A percentile compares a stretch with the other conserved stretches of the same genome.
These are phyloP conservation scores for Aureobasidium sp. DNA, from an alignment of 2,329 filamentous ascomycete species.

Conservation along the genomic window DNA sequence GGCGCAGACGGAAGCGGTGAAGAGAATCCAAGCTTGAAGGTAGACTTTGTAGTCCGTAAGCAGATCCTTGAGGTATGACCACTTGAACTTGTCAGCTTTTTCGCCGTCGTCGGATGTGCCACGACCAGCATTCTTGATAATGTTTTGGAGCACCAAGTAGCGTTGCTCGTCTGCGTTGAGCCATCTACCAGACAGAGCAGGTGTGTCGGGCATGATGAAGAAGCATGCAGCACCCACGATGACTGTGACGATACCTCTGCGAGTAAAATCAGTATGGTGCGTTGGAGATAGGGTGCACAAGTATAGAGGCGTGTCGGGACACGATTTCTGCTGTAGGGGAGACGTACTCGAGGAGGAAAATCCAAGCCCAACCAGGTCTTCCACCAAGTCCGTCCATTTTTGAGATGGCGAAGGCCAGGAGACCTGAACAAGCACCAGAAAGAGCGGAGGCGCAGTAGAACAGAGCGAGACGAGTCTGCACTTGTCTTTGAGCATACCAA, in stretches of 20 bases:
- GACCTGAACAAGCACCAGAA: slow-evolving; percentile 23
- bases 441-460: slow-evolving; percentile 22
- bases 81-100: slow-evolving; percentile 22
- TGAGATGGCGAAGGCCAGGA: slow-evolving; percentile 25
- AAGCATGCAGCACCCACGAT: slow-evolving; percentile 47
- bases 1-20: slow-evolving; percentile 23
- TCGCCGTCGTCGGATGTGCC: slow-evolving; percentile 15
- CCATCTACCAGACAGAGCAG: slow-evolving; percentile 24
- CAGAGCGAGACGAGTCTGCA: slow-evolving; percentile 22
- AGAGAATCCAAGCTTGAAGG: slow-evolving; percentile 22
- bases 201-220: slow-evolving; percentile 48
- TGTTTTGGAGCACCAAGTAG: slow-evolving; percentile 19
- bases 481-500: slow-evolving; percentile 21
- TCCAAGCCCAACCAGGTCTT: slow-evolving; percentile 35
- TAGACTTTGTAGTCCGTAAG: slow-evolving; percentile 24
- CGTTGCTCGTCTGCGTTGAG: slow-evolving; percentile 23
- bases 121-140: slow-evolving; percentile 20
- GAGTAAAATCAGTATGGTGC: not conserved
- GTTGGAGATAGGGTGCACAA: not conserved
- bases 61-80: slow-evolving; percentile 21
- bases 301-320: not conserved
- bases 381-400: slow-evolving; percentile 39
- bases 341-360: slow-evolving; percentile 46
- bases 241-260: slow-evolving; percentile 43
- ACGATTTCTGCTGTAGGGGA: not conserved